Conservation (phyloP, 2,329 filamentous ascomycete genomes). For the Nemania abortiva region DNA sequence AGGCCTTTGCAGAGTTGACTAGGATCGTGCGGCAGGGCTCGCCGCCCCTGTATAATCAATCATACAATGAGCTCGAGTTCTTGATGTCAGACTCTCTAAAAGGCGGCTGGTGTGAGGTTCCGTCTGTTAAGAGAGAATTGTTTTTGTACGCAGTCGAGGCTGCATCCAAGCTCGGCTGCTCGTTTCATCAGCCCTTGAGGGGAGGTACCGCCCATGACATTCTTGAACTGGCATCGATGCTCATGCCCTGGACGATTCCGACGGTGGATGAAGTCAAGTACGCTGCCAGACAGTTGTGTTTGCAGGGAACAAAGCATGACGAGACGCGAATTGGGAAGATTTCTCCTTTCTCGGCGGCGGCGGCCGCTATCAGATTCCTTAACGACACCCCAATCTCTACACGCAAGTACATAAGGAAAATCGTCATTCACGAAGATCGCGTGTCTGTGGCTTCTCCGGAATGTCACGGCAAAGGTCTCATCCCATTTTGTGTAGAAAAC, state of each 20-base stretch:
- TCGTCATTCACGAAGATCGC: conserved; percentile 1
- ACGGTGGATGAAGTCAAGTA: neutral
- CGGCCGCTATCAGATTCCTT: neutral
- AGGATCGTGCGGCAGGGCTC: neutral
- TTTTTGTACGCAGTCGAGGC: neutral
- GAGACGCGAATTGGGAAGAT: neutral
- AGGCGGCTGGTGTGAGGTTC: neutral
- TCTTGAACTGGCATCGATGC: neutral
- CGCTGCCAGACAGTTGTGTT: no score
- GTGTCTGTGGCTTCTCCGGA: neutral
- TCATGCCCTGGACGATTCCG: neutral
- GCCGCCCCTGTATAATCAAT: neutral
- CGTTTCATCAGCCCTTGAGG: neutral
- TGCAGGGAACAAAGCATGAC: neutral
- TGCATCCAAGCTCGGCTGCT: neutral
- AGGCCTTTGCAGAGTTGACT: neutral
- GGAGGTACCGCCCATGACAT: neutral
- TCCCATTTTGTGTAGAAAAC: neutral
- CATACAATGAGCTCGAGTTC: neutral
- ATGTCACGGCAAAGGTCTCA: neutral
- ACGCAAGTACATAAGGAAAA: neutral
- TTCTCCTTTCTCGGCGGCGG: neutral
- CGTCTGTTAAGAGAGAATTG: neutral
- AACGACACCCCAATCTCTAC: neutral
- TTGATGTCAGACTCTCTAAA: neutral